Evolutionary conservation across 805 yeast species (phyloP), one percentile per base, ranked within the genome.

Genomic region (Gaillardinia entomophila): DNA sequence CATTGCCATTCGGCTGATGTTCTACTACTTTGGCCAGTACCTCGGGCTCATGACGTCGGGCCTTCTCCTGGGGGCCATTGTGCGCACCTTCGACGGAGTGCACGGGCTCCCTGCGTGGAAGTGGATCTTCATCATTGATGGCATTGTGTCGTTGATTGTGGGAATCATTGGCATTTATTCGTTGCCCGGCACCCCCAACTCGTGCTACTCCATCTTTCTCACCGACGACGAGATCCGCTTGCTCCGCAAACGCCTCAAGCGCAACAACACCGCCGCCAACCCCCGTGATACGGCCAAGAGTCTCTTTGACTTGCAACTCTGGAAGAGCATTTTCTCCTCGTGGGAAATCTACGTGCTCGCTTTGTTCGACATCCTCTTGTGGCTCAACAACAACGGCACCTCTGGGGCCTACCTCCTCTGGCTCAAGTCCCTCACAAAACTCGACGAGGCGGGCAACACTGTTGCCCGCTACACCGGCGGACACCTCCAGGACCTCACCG

Each of bases 331-430:
- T 13, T 55, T 79, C 30, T 52, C 67, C 3, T 61, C 72, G 20
- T 78, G 84, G 82, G 76, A 77, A 31, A 66, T 82, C 37, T 79
- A 77, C 55, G 66, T 75, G 2, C 50, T 81, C 18, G 54, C 71
- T 5, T 53, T 75, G 6, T 73, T 75, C 57, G 73, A 75, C 43
- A 65, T 76, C 24, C 62, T 77, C 45, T 75, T 81, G 33, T 77
- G 79, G 77, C 78, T 79, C 56, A 73, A 74, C 47, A 71, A 71
- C 51, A 77, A 75, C 38, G 68, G 62, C 33, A 42, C 58, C 4
- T 55, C 65, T 13, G 71, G 70, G 31, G 57, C 71, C 8, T 65
- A 59, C 36, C 51, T 62, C 4, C 59, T 82, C 36, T 81, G 89
- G 89, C 62, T 82, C 26, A 36, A 41, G 15, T 38, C 45, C 2